Evolutionary conservation across 148 eudicot genomes (phyloP).

Genomic region (Simmondsia chinensis): DNA sequence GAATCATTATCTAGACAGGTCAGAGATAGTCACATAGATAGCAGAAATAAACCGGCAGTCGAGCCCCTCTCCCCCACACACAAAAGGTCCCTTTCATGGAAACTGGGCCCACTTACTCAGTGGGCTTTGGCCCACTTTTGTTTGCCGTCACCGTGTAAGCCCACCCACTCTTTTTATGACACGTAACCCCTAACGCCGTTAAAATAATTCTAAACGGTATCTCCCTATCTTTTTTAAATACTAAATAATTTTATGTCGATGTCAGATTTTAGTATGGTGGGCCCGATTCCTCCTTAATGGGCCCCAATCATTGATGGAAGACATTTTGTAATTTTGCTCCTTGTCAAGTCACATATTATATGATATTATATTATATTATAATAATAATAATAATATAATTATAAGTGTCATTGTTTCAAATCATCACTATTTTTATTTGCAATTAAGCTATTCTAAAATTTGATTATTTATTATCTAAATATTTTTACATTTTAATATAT

Average conservation of each 20-base stretch:
- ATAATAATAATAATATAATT: no score
- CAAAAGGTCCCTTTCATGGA: neutral
- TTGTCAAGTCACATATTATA: slow-evolving; percentile 25
- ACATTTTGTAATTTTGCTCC: slow-evolving; percentile 15
- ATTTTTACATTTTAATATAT: no score
- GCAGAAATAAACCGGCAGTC: no score
- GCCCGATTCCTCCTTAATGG: slow-evolving; percentile 16
- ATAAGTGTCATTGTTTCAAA: no score
- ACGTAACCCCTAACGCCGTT: slow-evolving; percentile 4
- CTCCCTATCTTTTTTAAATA: no score
- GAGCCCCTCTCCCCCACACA: no score
- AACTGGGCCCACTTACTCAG: slow-evolving; percentile 12
- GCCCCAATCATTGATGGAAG: slow-evolving; percentile 33
- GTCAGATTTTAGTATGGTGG: slow-evolving; percentile 26
- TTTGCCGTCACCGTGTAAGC: slow-evolving; percentile 17
- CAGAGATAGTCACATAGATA: no score
- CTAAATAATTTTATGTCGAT: no score
- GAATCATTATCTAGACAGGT: no score
- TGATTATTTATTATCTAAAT: no score
- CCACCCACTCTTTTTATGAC: slow-evolving; percentile 15
- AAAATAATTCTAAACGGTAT: slow-evolving; percentile 2
- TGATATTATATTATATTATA: neutral
- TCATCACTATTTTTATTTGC: no score
- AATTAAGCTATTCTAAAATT: no score
- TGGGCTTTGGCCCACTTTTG: slow-evolving; percentile 18